These are phyloP conservation scores for Malbranchea zuffiana DNA, from an alignment of 2,329 filamentous ascomycete genomes.

Conservation along the genomic window DNA sequence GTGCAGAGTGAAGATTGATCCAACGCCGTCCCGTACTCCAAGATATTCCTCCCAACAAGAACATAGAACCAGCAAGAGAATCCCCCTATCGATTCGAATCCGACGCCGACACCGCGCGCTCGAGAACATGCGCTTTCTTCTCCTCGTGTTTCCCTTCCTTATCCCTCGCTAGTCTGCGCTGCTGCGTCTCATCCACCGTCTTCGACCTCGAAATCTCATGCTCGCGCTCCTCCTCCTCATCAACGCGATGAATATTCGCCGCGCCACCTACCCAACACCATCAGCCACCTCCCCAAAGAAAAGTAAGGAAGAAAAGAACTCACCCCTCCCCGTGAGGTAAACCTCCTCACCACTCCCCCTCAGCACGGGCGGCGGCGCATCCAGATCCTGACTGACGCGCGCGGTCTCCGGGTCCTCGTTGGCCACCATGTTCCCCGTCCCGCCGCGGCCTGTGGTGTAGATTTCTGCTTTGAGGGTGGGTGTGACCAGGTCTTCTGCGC, in stretches of 20 bases:
- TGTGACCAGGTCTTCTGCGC: constrained; percentile 60
- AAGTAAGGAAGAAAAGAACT: constrained; percentile 8
- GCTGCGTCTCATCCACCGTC: background rate
- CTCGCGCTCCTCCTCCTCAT: constrained; percentile 1
- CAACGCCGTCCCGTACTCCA: no score
- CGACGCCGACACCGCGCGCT: no score
- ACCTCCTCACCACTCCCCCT: constrained; percentile 29
- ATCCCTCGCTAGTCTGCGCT: background rate
- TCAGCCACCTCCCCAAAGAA: background rate
- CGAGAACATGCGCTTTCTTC: no score
- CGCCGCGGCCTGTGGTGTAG: constrained; percentile 82
- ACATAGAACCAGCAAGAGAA: no score
- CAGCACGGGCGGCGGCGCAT: constrained; percentile 35
- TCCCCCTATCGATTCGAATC: no score
- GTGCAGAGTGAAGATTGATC: no score
- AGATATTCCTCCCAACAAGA: no score
- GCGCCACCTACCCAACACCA: constrained; percentile 3
- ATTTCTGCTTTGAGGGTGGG: constrained; percentile 72
- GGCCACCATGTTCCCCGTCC: constrained; percentile 78
- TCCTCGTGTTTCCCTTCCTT: background rate
- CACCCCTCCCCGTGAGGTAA: constrained; percentile 37
- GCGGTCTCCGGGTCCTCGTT: constrained; percentile 54
- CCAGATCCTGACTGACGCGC: constrained; percentile 72
- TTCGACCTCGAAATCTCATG: no score
- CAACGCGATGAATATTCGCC: no score